Conservation (phyloP, 306 rosid species). For the Benincasa hispida region DNA sequence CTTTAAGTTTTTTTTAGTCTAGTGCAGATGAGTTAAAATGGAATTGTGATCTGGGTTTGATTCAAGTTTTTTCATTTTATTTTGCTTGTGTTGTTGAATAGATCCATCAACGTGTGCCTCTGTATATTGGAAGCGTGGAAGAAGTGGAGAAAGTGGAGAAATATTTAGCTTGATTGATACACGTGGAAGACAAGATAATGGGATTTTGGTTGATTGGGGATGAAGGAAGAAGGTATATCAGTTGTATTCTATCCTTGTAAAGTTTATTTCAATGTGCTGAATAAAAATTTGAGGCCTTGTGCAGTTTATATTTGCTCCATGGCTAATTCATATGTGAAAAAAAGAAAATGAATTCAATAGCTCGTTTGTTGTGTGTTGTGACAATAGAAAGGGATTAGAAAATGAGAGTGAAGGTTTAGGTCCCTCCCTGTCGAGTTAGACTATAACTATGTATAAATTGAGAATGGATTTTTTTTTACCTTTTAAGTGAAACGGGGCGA, state of each 20-base stretch:
- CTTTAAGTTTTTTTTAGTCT: too few relatives aligned
- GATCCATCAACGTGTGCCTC: conserved; percentile 95
- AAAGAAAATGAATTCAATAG: too few relatives aligned
- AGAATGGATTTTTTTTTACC: too few relatives aligned
- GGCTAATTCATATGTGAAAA: too few relatives aligned
- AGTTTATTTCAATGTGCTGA: not conserved
- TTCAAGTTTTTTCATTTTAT: not conserved
- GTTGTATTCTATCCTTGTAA: not conserved
- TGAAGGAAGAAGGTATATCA: conserved; percentile 1
- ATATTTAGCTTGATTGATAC: conserved; percentile 44
- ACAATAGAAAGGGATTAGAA: too few relatives aligned
- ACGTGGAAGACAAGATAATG: not conserved
- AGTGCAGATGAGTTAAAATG: not conserved
- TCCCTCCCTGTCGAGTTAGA: too few relatives aligned
- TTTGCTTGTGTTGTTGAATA: conserved; percentile 17
- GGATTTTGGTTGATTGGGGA: not conserved
- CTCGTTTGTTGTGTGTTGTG: too few relatives aligned
- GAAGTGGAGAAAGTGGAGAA: conserved; percentile 93
- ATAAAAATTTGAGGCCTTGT: not conserved
- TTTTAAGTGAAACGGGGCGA: too few relatives aligned
- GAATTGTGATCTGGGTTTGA: not conserved
- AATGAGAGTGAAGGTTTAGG: too few relatives aligned
- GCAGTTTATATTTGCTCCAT: not conserved
- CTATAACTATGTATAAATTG: too few relatives aligned
- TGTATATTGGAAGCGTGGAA: conserved; percentile 76